phyloP scores from a whole-genome alignment of 2,329 filamentous ascomycete genomes.

The Periconia sp. region DNA sequence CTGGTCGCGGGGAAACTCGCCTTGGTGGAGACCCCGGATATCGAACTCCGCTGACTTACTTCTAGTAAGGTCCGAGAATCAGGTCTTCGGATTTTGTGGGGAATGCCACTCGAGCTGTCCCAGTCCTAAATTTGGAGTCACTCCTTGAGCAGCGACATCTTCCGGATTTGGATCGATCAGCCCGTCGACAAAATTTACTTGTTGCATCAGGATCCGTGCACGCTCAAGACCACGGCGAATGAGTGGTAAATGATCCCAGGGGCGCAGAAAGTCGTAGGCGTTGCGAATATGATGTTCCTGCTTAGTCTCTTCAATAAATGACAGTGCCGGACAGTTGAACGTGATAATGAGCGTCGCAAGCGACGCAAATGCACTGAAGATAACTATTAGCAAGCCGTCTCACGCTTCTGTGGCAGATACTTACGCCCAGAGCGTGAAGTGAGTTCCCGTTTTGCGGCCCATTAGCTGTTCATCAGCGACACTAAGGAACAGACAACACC shows the following conservation, averaged over 20 bases:
- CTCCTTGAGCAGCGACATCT: too few relatives aligned
- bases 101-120: conserved; percentile 2
- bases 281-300: conserved; percentile 30
- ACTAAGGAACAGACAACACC: conserved; percentile 23
- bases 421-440: conserved; percentile 29
- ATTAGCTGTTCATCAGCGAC: conserved; percentile 32
- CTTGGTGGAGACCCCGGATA: too few relatives aligned
- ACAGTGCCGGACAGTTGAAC: conserved; percentile 21
- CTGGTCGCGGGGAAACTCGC: conserved; percentile 14
- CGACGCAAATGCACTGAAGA: conserved; percentile 23
- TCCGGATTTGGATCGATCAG: conserved; percentile 20
- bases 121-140: conserved; percentile 15
- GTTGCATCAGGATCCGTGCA: conserved; percentile 25
- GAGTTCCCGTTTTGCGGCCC: conserved; percentile 28
- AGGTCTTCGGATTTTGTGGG: conserved; percentile 2
- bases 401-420: not conserved
- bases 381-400: not conserved
- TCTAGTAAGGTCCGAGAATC: not conserved
- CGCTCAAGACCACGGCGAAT: conserved; percentile 26
- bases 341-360: conserved; percentile 27
- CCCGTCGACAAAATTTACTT: too few relatives aligned
- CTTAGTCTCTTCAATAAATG: conserved; percentile 26
- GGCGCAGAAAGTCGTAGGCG: conserved; percentile 24
- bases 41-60: conserved; percentile 15
- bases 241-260: conserved; percentile 29